Percentiles rank a stretch among this genome's conserved stretches.
Evolutionary conservation across 495 filamentous ascomycete genomes (phyloP).

Genomic region (Aspergillus sclerotioniger): DNA sequence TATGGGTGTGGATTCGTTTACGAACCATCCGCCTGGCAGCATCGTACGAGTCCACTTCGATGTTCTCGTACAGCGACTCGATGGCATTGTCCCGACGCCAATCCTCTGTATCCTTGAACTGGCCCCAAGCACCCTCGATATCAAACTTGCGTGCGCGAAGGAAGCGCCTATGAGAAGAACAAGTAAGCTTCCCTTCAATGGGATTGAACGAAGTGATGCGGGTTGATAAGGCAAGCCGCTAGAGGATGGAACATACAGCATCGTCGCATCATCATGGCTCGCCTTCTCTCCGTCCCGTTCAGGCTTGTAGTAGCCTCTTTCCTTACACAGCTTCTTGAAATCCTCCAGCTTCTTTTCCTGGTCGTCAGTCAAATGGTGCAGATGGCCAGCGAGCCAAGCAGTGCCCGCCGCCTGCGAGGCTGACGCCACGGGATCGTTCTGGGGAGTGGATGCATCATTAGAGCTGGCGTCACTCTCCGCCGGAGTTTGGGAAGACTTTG

Average conservation of each 20-base stretch:
- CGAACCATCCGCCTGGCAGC: constrained; percentile 70
- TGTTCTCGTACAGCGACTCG: constrained; percentile 69
- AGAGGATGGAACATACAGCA: constrained; percentile 57
- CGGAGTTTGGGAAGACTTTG: constrained; percentile 35
- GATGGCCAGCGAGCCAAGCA: constrained; percentile 59
- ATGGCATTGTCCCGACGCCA: constrained; percentile 81
- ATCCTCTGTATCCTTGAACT: constrained; percentile 86
- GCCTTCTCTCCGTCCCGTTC: constrained; percentile 40
- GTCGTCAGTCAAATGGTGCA: constrained; percentile 66
- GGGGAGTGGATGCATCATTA: constrained; percentile 20
- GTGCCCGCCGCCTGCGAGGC: constrained; percentile 41
- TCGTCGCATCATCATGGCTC: constrained; percentile 76
- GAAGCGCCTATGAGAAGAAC: constrained; percentile 58
- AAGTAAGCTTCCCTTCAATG: background rate
- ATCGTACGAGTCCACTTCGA: constrained; percentile 80
- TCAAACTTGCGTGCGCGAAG: constrained; percentile 76
- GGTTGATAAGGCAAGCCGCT: no score
- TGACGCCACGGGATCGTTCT: constrained; percentile 43
- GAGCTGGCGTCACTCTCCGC: constrained; percentile 24
- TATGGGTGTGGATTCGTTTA: constrained; percentile 5
- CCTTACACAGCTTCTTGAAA: constrained; percentile 65
- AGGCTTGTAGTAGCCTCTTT: constrained; percentile 64
- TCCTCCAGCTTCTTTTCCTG: constrained; percentile 62
- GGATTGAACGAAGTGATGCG: constrained; percentile 1
- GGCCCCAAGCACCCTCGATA: constrained; percentile 68